These are phyloP conservation scores for Suillus variegatus DNA, from an alignment of 768 basidiomycete species.

Conservation along the genomic window DNA sequence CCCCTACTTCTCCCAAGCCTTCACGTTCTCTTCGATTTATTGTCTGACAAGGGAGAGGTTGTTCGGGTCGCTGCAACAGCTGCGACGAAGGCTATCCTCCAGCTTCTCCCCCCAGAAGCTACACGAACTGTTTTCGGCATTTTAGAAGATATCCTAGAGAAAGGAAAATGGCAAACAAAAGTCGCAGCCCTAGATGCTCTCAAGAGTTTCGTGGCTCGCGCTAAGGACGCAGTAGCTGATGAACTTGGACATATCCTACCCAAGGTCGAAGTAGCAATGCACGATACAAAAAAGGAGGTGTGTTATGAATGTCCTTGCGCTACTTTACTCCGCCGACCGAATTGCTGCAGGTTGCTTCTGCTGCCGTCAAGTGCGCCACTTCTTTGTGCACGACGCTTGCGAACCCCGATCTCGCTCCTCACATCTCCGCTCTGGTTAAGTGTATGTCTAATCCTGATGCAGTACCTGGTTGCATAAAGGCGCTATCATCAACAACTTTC, in stretches of 20 bases:
- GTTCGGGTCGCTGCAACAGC: conserved; percentile 79
- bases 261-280: conserved; percentile 87
- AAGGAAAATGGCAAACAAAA: conserved; percentile 93
- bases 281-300: conserved; percentile 95
- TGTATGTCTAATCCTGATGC: conserved; percentile 91
- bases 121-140: conserved; percentile 65
- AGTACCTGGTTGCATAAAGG: conserved; percentile 92
- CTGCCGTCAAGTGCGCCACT: conserved; percentile 88
- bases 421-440: conserved; percentile 87
- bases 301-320: conserved; percentile 21
- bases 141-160: conserved; percentile 74
- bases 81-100: conserved; percentile 83
- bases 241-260: conserved; percentile 83
- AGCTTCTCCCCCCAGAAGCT: conserved; percentile 81
- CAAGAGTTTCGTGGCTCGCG: conserved; percentile 67
- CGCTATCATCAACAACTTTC: conserved; percentile 92
- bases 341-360: conserved; percentile 67
- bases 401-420: conserved; percentile 89
- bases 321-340: not conserved
- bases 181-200: conserved; percentile 91
- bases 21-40: conserved; percentile 75
- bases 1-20: conserved; percentile 80
- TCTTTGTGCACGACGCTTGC: conserved; percentile 87
- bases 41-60: conserved; percentile 93
- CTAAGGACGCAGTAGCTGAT: conserved; percentile 76